Base-by-base conservation (phyloP, 768 basidiomycete species). In the Scleroderma citrinum region DNA sequence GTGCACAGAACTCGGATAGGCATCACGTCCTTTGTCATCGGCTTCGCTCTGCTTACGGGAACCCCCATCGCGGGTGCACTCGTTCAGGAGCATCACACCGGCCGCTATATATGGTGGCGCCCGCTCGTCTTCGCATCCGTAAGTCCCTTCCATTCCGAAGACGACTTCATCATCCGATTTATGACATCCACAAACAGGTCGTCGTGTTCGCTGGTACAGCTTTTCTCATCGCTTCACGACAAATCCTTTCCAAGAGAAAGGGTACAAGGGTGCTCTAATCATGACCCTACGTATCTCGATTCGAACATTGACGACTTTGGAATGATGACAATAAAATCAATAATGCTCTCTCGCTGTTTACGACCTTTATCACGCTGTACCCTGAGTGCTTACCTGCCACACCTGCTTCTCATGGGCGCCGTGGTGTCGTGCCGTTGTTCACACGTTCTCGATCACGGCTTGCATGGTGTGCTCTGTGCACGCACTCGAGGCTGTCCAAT, bases 1-100 rank as follows among this genome's bases (percentile, higher is more conserved):
- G 21, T 39, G 35, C 21, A 26, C 54, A 76, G 76, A 5, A 63
- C 71, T 31, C 71, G 77, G 16, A 72, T 78, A 37, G 76, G 76
- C 16, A 56, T 77, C 29, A 57, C 75, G 2, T 76, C 71, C 14
- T 74, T 76, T 49, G 51, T 67, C 12, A 54, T 74, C 38, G 69
- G 74, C 13, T 68, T 80, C 48, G 73, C 76, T 1, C 52, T 74
- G 35, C 58, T 76, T 23, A 75, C 71, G 11, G 78, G 79, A 3
- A 76, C 74, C 45, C 80, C 79, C 1, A 72, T 82, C 41, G 71
- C 72, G 21, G 79, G 80, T 16, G 76, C 76, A 1, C 56, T 81
- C 16, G 62, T 78, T 26, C 69, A 71, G 10, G 55, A 71, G 54
- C 29, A 44, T 17, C 43, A 44, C 43, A 37, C 49, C 20, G 42